phyloP scores from a whole-genome alignment of 306 rosid genomes.

The Rubus idaeus region DNA sequence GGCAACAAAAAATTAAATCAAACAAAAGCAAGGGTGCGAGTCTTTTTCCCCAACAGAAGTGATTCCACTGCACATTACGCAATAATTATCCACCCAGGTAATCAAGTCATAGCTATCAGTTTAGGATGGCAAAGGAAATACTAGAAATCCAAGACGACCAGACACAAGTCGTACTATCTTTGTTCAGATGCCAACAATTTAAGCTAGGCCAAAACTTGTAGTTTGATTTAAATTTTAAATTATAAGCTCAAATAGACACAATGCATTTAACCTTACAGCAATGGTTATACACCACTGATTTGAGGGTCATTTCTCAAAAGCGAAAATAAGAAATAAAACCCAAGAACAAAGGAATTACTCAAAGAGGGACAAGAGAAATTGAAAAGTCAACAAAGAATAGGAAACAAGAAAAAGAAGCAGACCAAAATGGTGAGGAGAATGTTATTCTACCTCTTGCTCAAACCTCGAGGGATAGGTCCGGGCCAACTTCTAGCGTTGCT shows the following conservation, averaged over 20 bases:
- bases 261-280: background rate
- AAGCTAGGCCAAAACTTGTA: background rate
- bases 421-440: constrained; percentile 1
- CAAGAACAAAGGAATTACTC: background rate
- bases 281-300: background rate
- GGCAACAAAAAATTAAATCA: background rate
- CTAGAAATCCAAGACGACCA: background rate
- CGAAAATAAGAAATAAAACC: background rate
- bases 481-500: constrained; percentile 60
- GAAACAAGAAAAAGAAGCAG: background rate
- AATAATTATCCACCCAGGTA: background rate
- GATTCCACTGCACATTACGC: background rate
- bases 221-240: background rate
- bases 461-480: constrained; percentile 60
- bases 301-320: background rate
- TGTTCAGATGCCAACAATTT: background rate
- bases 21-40: background rate
- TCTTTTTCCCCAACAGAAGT: background rate
- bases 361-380: no score
- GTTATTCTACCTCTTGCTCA: constrained; percentile 49
- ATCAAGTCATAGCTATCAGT: background rate
- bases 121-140: background rate
- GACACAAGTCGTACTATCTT: background rate
- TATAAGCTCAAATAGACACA: background rate
- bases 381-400: background rate